Conservation (phyloP, 495 filamentous ascomycete species). For the Neurospora sp. region DNA sequence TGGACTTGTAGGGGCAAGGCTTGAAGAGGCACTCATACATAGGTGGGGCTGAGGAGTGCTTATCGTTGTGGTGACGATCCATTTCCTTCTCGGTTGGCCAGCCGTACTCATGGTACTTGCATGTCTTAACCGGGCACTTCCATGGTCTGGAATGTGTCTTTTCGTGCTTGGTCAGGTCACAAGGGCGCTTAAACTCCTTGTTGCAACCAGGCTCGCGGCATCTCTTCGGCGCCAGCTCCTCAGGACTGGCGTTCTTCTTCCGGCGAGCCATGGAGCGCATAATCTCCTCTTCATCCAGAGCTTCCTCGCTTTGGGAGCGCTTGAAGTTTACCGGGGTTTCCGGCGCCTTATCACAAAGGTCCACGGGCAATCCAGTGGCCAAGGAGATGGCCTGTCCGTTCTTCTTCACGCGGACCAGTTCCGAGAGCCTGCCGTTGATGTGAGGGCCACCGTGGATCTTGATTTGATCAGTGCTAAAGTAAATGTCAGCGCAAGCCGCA, state of each 20-base stretch:
- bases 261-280: constrained; percentile 82
- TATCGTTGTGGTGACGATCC: constrained; percentile 91
- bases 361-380: constrained; percentile 46
- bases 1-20: constrained; percentile 86
- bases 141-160: constrained; percentile 94
- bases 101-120: constrained; percentile 78
- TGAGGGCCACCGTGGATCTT: constrained; percentile 66
- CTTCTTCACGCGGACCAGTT: constrained; percentile 66
- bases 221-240: constrained; percentile 61
- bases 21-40: constrained; percentile 75
- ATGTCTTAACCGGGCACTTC: constrained; percentile 72
- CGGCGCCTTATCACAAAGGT: constrained; percentile 36
- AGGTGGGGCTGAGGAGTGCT: constrained; percentile 68
- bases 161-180: constrained; percentile 90
- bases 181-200: constrained; percentile 87
- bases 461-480: constrained; percentile 51
- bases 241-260: constrained; percentile 65
- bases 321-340: constrained; percentile 43
- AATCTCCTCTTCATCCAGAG: constrained; percentile 62
- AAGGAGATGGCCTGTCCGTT: constrained; percentile 69
- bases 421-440: constrained; percentile 63
- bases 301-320: constrained; percentile 49
- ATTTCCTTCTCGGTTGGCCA: constrained; percentile 98
- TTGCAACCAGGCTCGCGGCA: constrained; percentile 61
- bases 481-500: constrained; percentile 28